Evolutionary conservation across 176 grass and related monocot species (phyloP).

Genomic region (Calamus simplicifolius): DNA sequence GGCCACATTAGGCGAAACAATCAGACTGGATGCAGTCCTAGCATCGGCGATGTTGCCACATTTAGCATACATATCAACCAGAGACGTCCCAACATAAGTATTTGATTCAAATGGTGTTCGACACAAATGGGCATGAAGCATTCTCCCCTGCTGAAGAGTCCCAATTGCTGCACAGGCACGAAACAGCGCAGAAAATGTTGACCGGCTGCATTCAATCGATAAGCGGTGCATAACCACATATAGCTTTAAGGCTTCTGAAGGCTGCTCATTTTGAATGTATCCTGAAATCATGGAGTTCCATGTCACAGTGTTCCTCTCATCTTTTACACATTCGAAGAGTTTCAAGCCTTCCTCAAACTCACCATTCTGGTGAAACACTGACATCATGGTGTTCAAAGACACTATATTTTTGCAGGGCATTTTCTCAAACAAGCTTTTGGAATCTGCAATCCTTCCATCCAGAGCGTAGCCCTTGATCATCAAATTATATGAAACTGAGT

Average conservation of each 20-base stretch:
- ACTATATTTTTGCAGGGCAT: conserved; percentile 50
- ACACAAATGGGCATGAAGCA: conserved; percentile 40
- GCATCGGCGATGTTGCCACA: conserved; percentile 45
- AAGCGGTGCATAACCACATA: conserved; percentile 25
- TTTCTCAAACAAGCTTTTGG: conserved; percentile 36
- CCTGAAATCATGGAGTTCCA: conserved; percentile 67
- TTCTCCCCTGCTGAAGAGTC: conserved; percentile 42
- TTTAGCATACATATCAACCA: conserved; percentile 56
- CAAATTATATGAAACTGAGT: conserved; percentile 42
- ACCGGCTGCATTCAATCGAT: conserved; percentile 29
- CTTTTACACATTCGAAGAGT: conserved; percentile 43
- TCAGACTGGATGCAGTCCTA: conserved; percentile 17
- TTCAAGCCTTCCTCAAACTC: conserved; percentile 36
- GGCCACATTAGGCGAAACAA: conserved; percentile 36
- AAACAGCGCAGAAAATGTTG: conserved; percentile 42
- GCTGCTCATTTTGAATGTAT: conserved; percentile 31
- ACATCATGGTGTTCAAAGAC: conserved; percentile 47
- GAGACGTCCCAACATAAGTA: conserved; percentile 40
- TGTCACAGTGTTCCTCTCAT: conserved; percentile 34
- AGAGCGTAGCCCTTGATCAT: conserved; percentile 39
- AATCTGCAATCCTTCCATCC: conserved; percentile 37
- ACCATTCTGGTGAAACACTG: conserved; percentile 37
- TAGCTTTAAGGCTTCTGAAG: conserved; percentile 40
- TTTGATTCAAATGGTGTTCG: conserved; percentile 34
- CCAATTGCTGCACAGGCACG: conserved; percentile 31